Percentiles rank a stretch among this genome's conserved stretches.
These are phyloP conservation scores for Heterobasidion annosum DNA, from an alignment of 1,284 basidiomycete species.

Conservation along the genomic window DNA sequence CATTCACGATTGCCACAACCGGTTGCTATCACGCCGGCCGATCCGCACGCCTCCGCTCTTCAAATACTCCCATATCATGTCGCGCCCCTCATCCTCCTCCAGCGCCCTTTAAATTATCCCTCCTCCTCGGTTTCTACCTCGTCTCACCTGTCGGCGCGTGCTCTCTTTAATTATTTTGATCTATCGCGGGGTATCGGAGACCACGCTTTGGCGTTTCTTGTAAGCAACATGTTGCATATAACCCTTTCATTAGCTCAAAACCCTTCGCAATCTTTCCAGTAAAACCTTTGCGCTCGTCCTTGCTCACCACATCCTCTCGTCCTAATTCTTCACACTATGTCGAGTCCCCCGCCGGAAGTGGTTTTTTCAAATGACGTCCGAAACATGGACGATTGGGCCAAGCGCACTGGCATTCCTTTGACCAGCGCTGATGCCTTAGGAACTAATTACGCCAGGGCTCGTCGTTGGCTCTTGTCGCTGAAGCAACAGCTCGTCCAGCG, in stretches of 20 bases:
- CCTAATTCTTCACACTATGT: constrained; percentile 16
- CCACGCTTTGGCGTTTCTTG: not conserved
- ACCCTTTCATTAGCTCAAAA: not conserved
- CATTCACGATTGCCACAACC: constrained; percentile 29
- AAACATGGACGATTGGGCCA: constrained; percentile 75
- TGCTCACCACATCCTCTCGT: not conserved
- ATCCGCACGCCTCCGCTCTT: constrained; percentile 27
- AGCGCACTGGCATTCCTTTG: constrained; percentile 65
- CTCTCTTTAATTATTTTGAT: constrained; percentile 8
- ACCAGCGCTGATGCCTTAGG: constrained; percentile 74
- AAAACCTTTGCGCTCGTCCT: not conserved
- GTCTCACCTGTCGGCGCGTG: constrained; percentile 11
- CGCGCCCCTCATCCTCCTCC: constrained; percentile 10
- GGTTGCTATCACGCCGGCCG: constrained; percentile 40
- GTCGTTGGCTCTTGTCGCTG: constrained; percentile 59
- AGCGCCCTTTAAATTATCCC: constrained; percentile 7
- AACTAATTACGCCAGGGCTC: constrained; percentile 68
- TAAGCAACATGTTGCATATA: not conserved
- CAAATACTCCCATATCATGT: constrained; percentile 26
- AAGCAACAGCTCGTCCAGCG: constrained; percentile 52
- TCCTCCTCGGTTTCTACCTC: constrained; percentile 16
- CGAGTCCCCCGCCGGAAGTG: constrained; percentile 38
- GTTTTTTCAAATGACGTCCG: constrained; percentile 69
- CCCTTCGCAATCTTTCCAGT: not conserved
- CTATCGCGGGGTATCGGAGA: not conserved